Base-by-base conservation (phyloP, 192 early-diverging fungal genomes). In the Gaertneriomyces sp. region DNA sequence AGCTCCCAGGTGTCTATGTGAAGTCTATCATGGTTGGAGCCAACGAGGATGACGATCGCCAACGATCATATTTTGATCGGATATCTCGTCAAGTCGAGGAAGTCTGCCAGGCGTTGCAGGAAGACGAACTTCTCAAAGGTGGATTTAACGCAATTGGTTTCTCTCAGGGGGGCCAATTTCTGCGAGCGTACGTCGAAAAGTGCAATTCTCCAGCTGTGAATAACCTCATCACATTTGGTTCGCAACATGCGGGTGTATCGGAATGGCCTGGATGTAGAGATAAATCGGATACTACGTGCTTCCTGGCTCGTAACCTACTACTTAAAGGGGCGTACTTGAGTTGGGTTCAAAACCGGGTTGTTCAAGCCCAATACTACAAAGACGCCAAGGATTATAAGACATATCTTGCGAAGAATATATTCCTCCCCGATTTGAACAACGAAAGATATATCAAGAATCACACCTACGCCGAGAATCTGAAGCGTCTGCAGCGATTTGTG, bases 361-460 rank as follows among this genome's bases (percentile, higher is more conserved):
- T 98, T 7, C 96, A 93, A 78, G 96, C 95, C 4, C 96, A 98
- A 78, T 98, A 97, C 61, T 98, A 84, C 68, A 93, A 93, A 75
- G 79, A 89, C 54, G 78, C 82, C 0, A 67, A 61, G 46, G 81
- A 83, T n/a, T 60, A 86, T 25, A 80, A 86, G 43, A 78, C 71
- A 42, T 98, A 98, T 74, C 56, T 91, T 46, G 63, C 86, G 58
- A 72, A 76, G 64, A 92, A 87, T 64, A 87, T 91, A 17, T 98
- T 95, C 66, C 77, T 98, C 38, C 91, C 96, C 0, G 85, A 89
- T 54, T 78, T 96, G 51, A 98, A 98, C 69, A 88, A 92, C 73
- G 94, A 97, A 61, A 42, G 46, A 42, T 39, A 33, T 0, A 49
- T 46, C 58, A 80, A 76, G 53, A 90, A 91, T 59, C 45, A 53